A percentile compares a stretch with the other conserved stretches of the same genome.
Evolutionary conservation across 768 basidiomycete genomes (phyloP).

Genomic region (Steccherinum ochraceum): DNA sequence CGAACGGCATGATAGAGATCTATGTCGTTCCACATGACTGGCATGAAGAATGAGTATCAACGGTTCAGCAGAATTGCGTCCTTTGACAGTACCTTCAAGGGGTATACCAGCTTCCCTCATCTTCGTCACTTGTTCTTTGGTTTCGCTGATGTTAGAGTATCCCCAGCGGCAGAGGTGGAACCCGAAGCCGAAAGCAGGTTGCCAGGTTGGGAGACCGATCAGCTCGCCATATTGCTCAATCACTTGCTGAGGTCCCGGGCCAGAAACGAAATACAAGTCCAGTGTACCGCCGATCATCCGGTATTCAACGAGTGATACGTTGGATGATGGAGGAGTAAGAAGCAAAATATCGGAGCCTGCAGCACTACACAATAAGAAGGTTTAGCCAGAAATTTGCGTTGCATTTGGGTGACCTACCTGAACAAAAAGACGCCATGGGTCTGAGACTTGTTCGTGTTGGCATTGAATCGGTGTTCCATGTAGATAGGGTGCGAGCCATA

Average conservation of each 20-base stretch:
- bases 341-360: slow-evolving; percentile 69
- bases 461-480: slow-evolving; percentile 64
- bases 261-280: slow-evolving; percentile 72
- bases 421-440: slow-evolving; percentile 76
- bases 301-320: slow-evolving; percentile 64
- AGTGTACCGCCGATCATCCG: slow-evolving; percentile 68
- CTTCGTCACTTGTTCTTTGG: slow-evolving; percentile 42
- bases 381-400: neutral
- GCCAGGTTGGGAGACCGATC: slow-evolving; percentile 66
- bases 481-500: slow-evolving; percentile 74
- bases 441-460: slow-evolving; percentile 39
- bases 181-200: slow-evolving; percentile 72
- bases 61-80: slow-evolving; percentile 1
- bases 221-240: slow-evolving; percentile 64
- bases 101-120: slow-evolving; percentile 70
- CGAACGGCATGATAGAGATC: slow-evolving; percentile 64
- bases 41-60: neutral
- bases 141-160: slow-evolving; percentile 47
- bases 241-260: slow-evolving; percentile 45
- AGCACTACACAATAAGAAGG: slow-evolving; percentile 40
- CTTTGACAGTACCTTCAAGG: slow-evolving; percentile 67
- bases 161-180: slow-evolving; percentile 71
- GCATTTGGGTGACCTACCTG: slow-evolving; percentile 33
- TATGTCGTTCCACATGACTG: slow-evolving; percentile 78
- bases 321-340: slow-evolving; percentile 46